Evolutionary conservation across 2,329 filamentous ascomycete genomes (phyloP).

Genomic region (Ceratocystis lukuohia): DNA sequence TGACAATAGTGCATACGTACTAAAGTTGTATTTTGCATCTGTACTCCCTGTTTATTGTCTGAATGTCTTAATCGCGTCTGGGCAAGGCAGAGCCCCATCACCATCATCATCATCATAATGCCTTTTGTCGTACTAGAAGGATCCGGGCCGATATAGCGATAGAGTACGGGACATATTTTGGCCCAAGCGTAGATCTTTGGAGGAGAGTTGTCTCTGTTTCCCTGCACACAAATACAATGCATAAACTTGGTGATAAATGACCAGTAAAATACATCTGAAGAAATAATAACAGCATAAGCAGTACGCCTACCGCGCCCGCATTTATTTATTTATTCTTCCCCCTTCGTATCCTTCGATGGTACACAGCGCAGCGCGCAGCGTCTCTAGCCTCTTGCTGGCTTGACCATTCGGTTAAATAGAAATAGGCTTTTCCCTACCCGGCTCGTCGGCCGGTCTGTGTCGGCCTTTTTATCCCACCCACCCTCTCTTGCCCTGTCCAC

Average conservation of each 20-base stretch:
- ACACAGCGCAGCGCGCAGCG: not conserved
- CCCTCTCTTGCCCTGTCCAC: not conserved
- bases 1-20: not conserved
- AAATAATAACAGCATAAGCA: not conserved
- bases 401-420: conserved; percentile 6
- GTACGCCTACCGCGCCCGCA: not conserved
- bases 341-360: not conserved
- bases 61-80: not conserved
- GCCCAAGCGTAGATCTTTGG: conserved; percentile 1
- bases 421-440: conserved; percentile 7
- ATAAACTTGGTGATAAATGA: not conserved
- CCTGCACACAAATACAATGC: not conserved
- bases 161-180: not conserved
- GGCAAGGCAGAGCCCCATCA: not conserved
- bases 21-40: not conserved
- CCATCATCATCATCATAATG: not conserved
- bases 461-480: conserved; percentile 1
- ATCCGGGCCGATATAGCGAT: conserved; percentile 6
- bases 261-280: not conserved
- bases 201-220: not conserved
- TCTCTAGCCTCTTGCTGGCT: not conserved
- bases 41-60: not conserved
- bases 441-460: not conserved
- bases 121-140: conserved; percentile 6
- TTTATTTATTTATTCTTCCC: not conserved